Evolutionary conservation across 1,284 basidiomycete genomes (phyloP).

Genomic region (Peniophora sp.): DNA sequence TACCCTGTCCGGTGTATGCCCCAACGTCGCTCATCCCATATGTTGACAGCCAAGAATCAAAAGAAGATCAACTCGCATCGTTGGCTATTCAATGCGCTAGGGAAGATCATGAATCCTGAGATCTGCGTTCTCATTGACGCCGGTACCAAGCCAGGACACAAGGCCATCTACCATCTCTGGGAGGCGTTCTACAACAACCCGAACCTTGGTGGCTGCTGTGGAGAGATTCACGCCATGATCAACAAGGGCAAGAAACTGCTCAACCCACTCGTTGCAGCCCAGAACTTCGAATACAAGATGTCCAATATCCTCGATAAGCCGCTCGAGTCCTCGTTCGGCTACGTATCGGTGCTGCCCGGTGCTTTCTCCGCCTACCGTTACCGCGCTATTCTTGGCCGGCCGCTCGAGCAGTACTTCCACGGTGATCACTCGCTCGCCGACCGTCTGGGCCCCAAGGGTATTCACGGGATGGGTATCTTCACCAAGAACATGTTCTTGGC

Average conservation of each 20-base stretch:
- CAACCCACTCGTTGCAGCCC: slow-evolving; percentile 90
- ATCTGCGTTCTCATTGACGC: slow-evolving; percentile 89
- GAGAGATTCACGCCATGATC: slow-evolving; percentile 94
- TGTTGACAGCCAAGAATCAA: slow-evolving; percentile 61
- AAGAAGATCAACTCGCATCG: slow-evolving; percentile 97
- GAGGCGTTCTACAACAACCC: slow-evolving; percentile 80
- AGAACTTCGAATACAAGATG: slow-evolving; percentile 99
- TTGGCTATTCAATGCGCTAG: slow-evolving; percentile 98
- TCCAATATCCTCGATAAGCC: slow-evolving; percentile 94
- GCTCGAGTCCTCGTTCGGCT: slow-evolving; percentile 90
- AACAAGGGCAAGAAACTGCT: slow-evolving; percentile 86
- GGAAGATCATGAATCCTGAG: slow-evolving; percentile 82
- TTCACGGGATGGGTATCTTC: slow-evolving; percentile 97
- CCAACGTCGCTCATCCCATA: too few species aligned
- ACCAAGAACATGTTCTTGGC: slow-evolving; percentile 95
- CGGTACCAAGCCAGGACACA: slow-evolving; percentile 94
- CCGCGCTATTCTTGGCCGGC: slow-evolving; percentile 86
- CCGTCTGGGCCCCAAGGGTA: slow-evolving; percentile 87
- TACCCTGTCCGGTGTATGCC: too few species aligned
- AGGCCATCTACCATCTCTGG: slow-evolving; percentile 97
- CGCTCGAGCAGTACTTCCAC: slow-evolving; percentile 97
- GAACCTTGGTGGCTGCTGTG: slow-evolving; percentile 76
- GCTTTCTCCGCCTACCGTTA: slow-evolving; percentile 95
- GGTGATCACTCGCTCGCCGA: slow-evolving; percentile 94
- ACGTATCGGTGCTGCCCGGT: slow-evolving; percentile 91